Evolutionary conservation across 495 filamentous ascomycete species (phyloP).

Genomic region (Tuber umbilicatum): DNA sequence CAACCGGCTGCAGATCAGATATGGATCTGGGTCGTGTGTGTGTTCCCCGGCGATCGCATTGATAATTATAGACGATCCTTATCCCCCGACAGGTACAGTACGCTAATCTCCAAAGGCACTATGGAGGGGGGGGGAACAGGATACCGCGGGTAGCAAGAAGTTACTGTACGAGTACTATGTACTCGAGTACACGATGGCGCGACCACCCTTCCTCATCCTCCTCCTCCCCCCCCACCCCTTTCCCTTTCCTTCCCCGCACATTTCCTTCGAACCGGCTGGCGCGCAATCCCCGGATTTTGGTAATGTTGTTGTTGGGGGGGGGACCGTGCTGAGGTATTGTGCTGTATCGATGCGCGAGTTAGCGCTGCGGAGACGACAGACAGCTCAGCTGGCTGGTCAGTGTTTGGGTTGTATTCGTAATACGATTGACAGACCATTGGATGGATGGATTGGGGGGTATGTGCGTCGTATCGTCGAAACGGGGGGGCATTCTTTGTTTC

Average conservation of each 20-base stretch:
- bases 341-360: neutral
- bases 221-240: too few species aligned
- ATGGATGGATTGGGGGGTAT: too few species aligned
- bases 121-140: neutral
- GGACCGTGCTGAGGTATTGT: neutral
- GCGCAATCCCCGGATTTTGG: neutral
- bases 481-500: too few species aligned
- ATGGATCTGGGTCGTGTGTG: conserved; percentile 32
- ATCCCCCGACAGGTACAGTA: neutral
- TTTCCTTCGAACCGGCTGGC: neutral
- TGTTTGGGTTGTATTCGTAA: neutral
- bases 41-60: conserved; percentile 33
- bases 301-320: too few species aligned
- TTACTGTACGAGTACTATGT: neutral
- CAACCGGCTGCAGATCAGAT: conserved; percentile 29
- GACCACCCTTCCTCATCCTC: neutral
- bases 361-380: neutral
- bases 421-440: neutral
- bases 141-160: neutral
- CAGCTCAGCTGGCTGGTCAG: too few species aligned
- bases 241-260: neutral
- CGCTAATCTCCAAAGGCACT: neutral
- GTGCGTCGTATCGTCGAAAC: too few species aligned
- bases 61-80: conserved; percentile 4
- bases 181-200: neutral